Conservation (phyloP, 352 stramenopile genomes). For the Phytopythium ostracodes region DNA sequence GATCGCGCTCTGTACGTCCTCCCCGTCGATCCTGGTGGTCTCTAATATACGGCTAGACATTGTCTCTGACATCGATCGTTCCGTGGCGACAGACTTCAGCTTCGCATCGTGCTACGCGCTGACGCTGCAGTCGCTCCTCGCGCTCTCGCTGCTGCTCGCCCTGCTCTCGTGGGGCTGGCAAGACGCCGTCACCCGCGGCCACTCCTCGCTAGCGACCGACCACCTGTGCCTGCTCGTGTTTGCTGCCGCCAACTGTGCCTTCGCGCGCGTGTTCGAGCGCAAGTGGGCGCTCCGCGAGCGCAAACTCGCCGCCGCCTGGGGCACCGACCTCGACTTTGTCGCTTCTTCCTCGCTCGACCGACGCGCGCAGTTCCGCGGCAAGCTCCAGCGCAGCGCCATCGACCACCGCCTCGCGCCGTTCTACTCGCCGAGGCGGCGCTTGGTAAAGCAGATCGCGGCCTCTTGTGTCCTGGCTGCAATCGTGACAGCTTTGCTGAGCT, state of each 20-base stretch:
- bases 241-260: constrained; percentile 41
- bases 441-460: constrained; percentile 26
- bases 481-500: constrained; percentile 17
- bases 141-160: constrained; percentile 28
- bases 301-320: constrained; percentile 41
- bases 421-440: constrained; percentile 25
- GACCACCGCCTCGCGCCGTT: constrained; percentile 52
- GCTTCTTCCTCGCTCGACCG: constrained; percentile 13
- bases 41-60: too few relatives aligned
- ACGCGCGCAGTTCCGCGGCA: constrained; percentile 54
- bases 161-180: constrained; percentile 10
- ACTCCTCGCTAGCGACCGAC: background rate
- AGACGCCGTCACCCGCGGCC: background rate
- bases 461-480: constrained; percentile 20
- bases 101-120: constrained; percentile 59
- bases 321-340: constrained; percentile 17
- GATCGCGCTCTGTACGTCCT: constrained; percentile 64
- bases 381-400: constrained; percentile 43
- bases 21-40: background rate
- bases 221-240: constrained; percentile 24
- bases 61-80: background rate
- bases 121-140: constrained; percentile 34
- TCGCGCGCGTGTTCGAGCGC: constrained; percentile 45
- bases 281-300: constrained; percentile 58
- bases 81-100: constrained; percentile 37